Percentiles rank a stretch among this genome's conserved stretches.
phyloP scores from a whole-genome alignment of 495 filamentous ascomycete species.

The Trichoderma gamsii region DNA sequence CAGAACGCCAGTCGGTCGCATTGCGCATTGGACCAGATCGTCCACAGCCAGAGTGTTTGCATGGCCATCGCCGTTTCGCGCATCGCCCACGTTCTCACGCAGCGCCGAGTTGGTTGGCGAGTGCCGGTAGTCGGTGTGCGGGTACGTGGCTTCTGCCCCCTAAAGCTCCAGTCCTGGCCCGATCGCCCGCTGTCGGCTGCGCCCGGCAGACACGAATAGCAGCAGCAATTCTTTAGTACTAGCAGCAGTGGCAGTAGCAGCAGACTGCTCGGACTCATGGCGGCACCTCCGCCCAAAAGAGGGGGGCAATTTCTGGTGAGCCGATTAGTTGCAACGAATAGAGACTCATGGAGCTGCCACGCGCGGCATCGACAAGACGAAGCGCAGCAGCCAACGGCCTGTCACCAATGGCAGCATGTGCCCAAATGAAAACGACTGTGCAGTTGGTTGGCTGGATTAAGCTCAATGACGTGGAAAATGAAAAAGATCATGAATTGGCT shows the following conservation, averaged over 20 bases:
- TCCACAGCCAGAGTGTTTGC: background rate
- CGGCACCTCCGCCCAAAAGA: background rate
- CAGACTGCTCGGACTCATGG: background rate
- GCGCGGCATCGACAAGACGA: background rate
- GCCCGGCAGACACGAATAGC: background rate
- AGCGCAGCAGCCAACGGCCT: background rate
- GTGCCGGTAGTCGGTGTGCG: background rate
- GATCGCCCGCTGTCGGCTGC: background rate
- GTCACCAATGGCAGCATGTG: background rate
- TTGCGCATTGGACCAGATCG: background rate
- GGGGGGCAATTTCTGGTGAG: constrained; percentile 1
- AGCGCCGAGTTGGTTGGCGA: background rate
- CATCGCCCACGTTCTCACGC: background rate
- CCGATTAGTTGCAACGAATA: constrained; percentile 1
- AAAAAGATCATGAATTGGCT: background rate
- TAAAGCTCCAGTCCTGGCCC: background rate
- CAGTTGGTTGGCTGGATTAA: background rate
- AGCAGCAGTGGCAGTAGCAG: background rate
- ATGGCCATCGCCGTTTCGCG: background rate
- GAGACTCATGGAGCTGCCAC: constrained; percentile 5
- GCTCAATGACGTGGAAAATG: background rate
- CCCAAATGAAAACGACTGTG: background rate
- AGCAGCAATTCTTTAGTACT: background rate
- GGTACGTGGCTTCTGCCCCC: background rate
- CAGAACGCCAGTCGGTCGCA: background rate